These are phyloP conservation scores for Clarireedia monteithiana DNA, from an alignment of 2,329 filamentous ascomycete species.

Conservation along the genomic window DNA sequence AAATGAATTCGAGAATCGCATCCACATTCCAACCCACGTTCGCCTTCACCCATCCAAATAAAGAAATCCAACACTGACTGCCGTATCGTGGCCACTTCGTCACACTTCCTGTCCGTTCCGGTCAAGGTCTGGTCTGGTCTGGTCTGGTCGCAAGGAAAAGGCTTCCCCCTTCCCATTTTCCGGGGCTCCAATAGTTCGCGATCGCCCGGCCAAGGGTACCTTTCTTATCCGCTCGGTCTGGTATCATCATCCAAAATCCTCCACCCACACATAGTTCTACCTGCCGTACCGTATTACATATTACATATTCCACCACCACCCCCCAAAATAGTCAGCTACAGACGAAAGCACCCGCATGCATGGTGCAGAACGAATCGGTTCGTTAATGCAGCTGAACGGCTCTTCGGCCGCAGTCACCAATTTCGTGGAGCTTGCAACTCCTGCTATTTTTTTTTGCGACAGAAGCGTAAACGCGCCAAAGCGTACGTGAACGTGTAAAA, in stretches of 20 bases:
- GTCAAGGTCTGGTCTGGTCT: not conserved
- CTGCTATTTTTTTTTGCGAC: conserved; percentile 5
- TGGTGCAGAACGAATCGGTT: conserved; percentile 10
- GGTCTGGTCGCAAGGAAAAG: not conserved
- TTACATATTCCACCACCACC: not conserved
- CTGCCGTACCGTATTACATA: not conserved
- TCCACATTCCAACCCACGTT: too few relatives aligned
- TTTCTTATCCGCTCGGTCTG: conserved; percentile 1
- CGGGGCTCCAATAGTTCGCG: conserved; percentile 4
- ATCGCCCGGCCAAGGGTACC: conserved; percentile 1
- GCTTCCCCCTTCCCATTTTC: not conserved
- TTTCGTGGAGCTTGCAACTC: conserved; percentile 7
- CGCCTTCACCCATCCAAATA: too few relatives aligned
- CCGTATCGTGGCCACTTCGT: not conserved
- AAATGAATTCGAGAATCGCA: too few relatives aligned
- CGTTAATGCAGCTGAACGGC: conserved; percentile 12
- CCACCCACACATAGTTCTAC: not conserved
- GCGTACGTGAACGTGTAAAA: not conserved
- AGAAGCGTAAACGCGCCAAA: conserved; percentile 10
- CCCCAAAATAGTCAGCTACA: not conserved
- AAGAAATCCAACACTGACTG: too few relatives aligned
- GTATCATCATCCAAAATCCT: conserved; percentile 1
- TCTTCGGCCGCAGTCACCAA: conserved; percentile 3
- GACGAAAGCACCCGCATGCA: conserved; percentile 6
- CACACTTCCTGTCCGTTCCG: too few relatives aligned